Evolutionary conservation across 1,284 basidiomycete genomes (phyloP), one percentile per base, ranked within the genome.

Genomic region (Xanthoconium separans): DNA sequence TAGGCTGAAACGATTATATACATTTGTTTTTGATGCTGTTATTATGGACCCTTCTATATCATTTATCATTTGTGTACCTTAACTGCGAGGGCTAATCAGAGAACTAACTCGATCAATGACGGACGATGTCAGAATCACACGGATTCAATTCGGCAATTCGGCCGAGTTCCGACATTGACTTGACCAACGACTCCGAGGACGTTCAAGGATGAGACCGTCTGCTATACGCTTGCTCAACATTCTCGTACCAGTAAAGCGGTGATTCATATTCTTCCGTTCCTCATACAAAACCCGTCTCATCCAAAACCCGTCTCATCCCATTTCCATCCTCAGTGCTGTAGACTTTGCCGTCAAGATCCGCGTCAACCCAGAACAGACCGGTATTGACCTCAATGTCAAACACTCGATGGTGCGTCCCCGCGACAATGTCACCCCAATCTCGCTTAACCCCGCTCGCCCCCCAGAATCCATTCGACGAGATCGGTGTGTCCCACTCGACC

Each of bases 381-480:
- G 93, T 18, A 86, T 98, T 45, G 95, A 98, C 78, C 87, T 89
- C 50, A 93, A 89, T 72, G 94, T 96, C 62, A 98, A 98, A 80
- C 95, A 98, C 75, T 95, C 93, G 2, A 97, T 98, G 94, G 95
- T 94, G 62, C 63, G 85, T 61, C 27, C 33, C 22, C n/a, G 62
- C 22, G 27, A 33, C 27, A 20, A 12, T 10, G 5, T 24, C 4
- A 4, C 12, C 31, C 16, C 3, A n/a, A 7, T 31, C 51, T 12
- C 50, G 3, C 43, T 34, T 40, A n/a, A 43, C 41, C 29, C 15
- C 9, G 3, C 36, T 4, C 11, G 45, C 45, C 24, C 5, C 18
- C 11, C 61, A 96, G 94, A 97, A 97, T 74, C 95, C 95, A 0
- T 97, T 97, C 65, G 94, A 96, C 70, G 94, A 97, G 75, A 97